Percentiles rank a stretch among this genome's conserved stretches.
Conservation (phyloP, 305 asterid genomes). For the Solanum aculeatissimum region DNA sequence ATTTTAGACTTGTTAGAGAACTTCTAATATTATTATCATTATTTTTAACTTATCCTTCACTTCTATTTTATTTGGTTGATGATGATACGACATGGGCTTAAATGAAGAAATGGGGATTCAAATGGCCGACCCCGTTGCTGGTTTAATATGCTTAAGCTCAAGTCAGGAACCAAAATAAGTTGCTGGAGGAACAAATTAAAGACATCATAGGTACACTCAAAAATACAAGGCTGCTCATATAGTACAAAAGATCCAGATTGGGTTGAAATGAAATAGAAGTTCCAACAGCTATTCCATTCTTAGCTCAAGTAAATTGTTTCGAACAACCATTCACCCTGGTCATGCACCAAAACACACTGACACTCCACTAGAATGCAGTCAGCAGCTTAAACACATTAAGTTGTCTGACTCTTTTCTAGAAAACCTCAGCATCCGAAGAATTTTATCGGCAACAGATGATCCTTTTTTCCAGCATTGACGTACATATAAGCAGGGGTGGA, state of each 20-base stretch:
- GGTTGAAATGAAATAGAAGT: not conserved
- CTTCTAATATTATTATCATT: not conserved
- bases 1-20: not conserved
- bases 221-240: not conserved
- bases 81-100: not conserved
- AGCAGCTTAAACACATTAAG: not conserved
- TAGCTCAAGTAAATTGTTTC: not conserved
- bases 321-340: not conserved
- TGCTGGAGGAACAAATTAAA: not conserved
- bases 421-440: not conserved
- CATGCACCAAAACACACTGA: not conserved
- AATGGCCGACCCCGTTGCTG: not conserved
- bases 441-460: not conserved
- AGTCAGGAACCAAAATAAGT: not conserved
- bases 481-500: not conserved
- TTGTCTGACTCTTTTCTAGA: not conserved
- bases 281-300: not conserved
- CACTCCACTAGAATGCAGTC: not conserved
- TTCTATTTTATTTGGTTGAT: not conserved
- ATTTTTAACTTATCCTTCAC: not conserved
- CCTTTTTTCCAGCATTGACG: not conserved
- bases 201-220: not conserved
- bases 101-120: not conserved
- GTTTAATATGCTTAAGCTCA: not conserved
- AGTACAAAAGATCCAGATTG: not conserved